These are phyloP conservation scores for Rhodamnia rubescens DNA, from an alignment of 345 rosid species.

Conservation along the genomic window DNA sequence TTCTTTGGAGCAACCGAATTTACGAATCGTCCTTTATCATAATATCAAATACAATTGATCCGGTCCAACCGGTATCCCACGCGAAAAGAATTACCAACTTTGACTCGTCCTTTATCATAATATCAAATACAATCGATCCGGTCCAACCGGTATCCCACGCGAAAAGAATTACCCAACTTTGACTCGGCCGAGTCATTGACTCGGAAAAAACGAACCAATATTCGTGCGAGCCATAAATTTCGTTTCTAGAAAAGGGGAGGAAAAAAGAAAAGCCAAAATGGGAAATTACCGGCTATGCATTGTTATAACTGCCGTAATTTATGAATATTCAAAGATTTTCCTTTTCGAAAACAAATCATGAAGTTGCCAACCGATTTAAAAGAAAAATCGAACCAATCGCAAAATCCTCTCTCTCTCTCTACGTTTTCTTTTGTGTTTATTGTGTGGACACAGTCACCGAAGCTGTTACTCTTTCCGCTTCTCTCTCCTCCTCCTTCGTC, in stretches of 20 bases:
- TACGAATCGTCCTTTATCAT: neutral
- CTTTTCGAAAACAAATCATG: neutral
- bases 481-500: neutral
- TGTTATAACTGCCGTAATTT: neutral
- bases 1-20: neutral
- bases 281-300: neutral
- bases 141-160: rapidly evolving
- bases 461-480: neutral
- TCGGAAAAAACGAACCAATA: neutral
- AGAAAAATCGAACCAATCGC: neutral
- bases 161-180: neutral
- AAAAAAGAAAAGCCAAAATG: neutral
- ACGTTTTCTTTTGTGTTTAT: neutral
- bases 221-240: neutral
- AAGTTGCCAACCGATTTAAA: neutral
- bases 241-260: neutral
- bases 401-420: neutral
- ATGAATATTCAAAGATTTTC: neutral
- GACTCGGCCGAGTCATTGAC: neutral
- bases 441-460: neutral
- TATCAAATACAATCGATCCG: neutral
- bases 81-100: neutral
- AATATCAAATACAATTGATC: neutral
- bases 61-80: rapidly evolving
- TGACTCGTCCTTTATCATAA: neutral